A percentile compares a stretch with the other conserved stretches of the same genome.
Conservation (phyloP, 2,329 filamentous ascomycete species). For the Chrysoporthe deuterocubensis region DNA sequence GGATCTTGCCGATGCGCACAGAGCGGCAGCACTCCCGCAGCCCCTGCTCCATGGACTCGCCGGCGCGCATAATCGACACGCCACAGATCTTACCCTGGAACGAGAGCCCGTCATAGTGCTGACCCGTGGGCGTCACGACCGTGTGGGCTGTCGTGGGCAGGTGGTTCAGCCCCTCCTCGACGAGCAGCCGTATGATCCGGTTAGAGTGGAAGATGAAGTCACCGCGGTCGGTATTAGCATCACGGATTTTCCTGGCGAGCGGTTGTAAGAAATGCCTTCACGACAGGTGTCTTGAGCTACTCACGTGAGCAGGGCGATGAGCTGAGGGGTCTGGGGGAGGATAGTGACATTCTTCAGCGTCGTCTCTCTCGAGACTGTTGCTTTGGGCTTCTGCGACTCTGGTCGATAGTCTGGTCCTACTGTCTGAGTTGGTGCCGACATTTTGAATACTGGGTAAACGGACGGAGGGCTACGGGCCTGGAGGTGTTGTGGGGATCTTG, state of each 20-base stretch:
- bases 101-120: slow-evolving; percentile 85
- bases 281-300: slow-evolving; percentile 43
- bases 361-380: slow-evolving; percentile 85
- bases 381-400: slow-evolving; percentile 77
- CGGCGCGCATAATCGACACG: slow-evolving; percentile 97
- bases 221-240: slow-evolving; percentile 84
- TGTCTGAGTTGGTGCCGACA: slow-evolving; percentile 55
- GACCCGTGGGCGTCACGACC: slow-evolving; percentile 89
- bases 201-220: slow-evolving; percentile 99
- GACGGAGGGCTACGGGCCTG: not conserved
- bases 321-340: slow-evolving; percentile 89
- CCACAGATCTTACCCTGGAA: slow-evolving; percentile 99
- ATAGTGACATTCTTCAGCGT: slow-evolving; percentile 86
- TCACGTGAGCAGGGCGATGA: slow-evolving; percentile 97
- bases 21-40: slow-evolving; percentile 94
- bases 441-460: slow-evolving; percentile 10
- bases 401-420: slow-evolving; percentile 82
- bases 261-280: slow-evolving; percentile 16
- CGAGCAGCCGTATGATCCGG: slow-evolving; percentile 92
- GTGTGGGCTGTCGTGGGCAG: slow-evolving; percentile 87
- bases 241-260: slow-evolving; percentile 83
- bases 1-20: slow-evolving; percentile 97
- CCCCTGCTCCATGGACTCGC: slow-evolving; percentile 98
- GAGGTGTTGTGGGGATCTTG: slow-evolving; percentile 21
- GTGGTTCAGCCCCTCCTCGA: slow-evolving; percentile 97